Percentiles rank a stretch among this genome's conserved stretches.
phyloP scores from a whole-genome alignment of 2,329 filamentous ascomycete genomes.

The Tolypocladium amazonense region DNA sequence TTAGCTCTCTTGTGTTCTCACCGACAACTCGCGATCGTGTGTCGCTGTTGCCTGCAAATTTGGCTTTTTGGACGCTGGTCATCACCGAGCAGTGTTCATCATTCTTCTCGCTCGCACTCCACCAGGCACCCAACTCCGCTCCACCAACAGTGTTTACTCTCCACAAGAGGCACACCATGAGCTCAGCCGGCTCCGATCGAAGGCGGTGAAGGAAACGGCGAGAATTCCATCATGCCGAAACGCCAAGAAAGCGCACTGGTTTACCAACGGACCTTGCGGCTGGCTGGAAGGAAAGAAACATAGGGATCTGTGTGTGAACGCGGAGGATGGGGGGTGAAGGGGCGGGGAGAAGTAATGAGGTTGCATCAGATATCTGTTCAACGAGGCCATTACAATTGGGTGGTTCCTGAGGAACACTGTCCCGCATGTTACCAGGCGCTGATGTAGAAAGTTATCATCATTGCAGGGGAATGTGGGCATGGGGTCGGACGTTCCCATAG shows the following conservation, averaged over 20 bases:
- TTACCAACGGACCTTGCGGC: background rate
- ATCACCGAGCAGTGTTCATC: conserved; percentile 29
- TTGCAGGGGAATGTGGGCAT: background rate
- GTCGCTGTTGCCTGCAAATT: conserved; percentile 42
- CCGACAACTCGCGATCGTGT: conserved; percentile 28
- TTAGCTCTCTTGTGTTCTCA: conserved; percentile 48
- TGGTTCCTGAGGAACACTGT: background rate
- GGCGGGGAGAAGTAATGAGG: background rate
- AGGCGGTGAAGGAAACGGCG: conserved; percentile 29
- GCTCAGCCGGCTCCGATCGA: conserved; percentile 39
- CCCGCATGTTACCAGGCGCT: background rate
- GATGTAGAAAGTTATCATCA: background rate
- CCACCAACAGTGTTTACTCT: background rate
- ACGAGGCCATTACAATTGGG: background rate
- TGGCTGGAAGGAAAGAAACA: background rate
- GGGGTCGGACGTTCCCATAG: background rate
- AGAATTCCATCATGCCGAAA: background rate
- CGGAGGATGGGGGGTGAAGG: background rate
- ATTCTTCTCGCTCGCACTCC: conserved; percentile 1
- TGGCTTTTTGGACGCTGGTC: conserved; percentile 46
- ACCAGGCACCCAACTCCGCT: background rate
- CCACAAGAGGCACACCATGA: background rate
- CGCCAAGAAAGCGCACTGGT: background rate
- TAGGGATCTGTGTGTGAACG: background rate
- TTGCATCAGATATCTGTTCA: background rate